These are phyloP conservation scores for Yamadazyma takamatsuzukensis DNA, from an alignment of 805 yeast species.

Conservation along the genomic window DNA sequence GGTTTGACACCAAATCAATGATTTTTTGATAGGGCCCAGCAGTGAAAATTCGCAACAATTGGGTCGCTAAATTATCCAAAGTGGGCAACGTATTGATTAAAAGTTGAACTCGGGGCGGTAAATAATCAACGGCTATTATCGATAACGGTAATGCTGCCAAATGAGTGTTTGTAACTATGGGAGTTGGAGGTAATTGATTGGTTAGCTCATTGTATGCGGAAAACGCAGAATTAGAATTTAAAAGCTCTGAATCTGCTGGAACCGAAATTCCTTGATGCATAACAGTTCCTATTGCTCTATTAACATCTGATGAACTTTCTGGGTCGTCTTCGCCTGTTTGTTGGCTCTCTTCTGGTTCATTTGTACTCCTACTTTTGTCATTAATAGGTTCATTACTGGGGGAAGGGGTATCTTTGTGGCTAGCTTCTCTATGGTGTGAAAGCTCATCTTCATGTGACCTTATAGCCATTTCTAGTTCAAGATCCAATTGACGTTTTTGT, in stretches of 20 bases:
- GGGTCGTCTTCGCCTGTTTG: constrained; percentile 7
- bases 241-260: constrained; percentile 41
- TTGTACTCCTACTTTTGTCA: constrained; percentile 25
- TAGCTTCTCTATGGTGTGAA: too few relatives aligned
- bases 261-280: constrained; percentile 20
- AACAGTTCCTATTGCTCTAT: constrained; percentile 10
- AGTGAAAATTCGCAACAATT: constrained; percentile 68
- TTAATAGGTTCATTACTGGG: constrained; percentile 25
- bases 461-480: constrained; percentile 5
- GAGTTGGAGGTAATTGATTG: constrained; percentile 32
- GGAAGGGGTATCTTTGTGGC: too few relatives aligned
- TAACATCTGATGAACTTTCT: constrained; percentile 2
- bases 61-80: constrained; percentile 78
- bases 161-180: constrained; percentile 42
- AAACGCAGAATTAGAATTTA: constrained; percentile 36
- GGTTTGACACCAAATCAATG: constrained; percentile 62
- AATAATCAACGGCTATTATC: constrained; percentile 50
- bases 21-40: constrained; percentile 74
- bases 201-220: constrained; percentile 42
- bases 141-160: constrained; percentile 59
- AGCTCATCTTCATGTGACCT: too few relatives aligned
- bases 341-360: constrained; percentile 31
- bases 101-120: constrained; percentile 61
- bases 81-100: constrained; percentile 68
- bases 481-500: too few relatives aligned